phyloP scores from a whole-genome alignment of 148 eudicot species.

The Spergularia marina region DNA sequence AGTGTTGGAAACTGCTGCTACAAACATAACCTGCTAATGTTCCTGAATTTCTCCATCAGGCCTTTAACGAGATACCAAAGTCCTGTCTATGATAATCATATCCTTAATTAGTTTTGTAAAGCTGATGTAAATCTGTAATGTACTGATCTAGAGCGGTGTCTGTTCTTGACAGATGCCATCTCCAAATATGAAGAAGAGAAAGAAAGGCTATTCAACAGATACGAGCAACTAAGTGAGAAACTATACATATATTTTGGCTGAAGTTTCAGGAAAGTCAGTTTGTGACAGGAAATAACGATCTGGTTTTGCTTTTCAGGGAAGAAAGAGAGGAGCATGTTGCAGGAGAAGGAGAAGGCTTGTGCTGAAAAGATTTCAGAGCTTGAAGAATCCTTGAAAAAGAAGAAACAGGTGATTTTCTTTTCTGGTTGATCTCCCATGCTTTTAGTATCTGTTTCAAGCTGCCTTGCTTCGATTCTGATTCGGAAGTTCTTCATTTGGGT shows the following conservation, averaged over 20 bases:
- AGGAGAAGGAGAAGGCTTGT: conserved; percentile 56
- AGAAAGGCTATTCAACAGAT: conserved; percentile 60
- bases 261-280: neutral
- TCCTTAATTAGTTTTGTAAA: too few relatives aligned
- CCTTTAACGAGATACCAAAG: too few relatives aligned
- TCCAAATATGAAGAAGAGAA: conserved; percentile 87
- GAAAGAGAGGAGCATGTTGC: conserved; percentile 60
- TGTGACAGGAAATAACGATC: neutral
- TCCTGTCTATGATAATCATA: too few relatives aligned
- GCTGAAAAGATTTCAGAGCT: conserved; percentile 50
- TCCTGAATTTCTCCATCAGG: too few relatives aligned
- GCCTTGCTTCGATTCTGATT: neutral
- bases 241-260: conserved; percentile 4
- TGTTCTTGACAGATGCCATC: conserved; percentile 48
- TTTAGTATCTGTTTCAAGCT: neutral
- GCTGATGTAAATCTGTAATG: too few relatives aligned
- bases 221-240: conserved; percentile 79
- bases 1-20: neutral
- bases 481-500: neutral
- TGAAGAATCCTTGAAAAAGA: conserved; percentile 69
- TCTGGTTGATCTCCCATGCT: neutral
- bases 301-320: conserved; percentile 45
- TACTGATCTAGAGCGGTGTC: neutral
- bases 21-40: too few relatives aligned
- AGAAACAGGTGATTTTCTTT: conserved; percentile 48